Conservation (phyloP, 768 basidiomycete species). For the Tricholoma matsutake region DNA sequence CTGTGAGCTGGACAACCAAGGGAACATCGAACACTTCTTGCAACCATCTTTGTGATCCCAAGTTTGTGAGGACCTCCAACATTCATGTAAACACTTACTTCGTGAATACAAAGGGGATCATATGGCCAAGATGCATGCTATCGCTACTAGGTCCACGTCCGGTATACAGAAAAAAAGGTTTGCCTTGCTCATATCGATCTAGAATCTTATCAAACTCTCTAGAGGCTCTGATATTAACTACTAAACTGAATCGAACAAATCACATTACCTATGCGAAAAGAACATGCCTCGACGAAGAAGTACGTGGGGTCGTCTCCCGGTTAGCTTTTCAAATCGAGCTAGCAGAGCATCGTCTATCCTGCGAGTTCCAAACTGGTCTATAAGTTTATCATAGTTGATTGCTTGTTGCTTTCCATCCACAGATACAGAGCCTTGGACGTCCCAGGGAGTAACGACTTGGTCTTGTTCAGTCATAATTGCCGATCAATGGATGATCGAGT, state of each 20-base stretch:
- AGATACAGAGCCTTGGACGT: slow-evolving; percentile 89
- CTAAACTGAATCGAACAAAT: background rate
- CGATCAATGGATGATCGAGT: background rate
- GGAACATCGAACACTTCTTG: slow-evolving; percentile 96
- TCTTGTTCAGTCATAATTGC: slow-evolving; percentile 26
- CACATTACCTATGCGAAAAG: slow-evolving; percentile 89
- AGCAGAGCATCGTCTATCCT: slow-evolving; percentile 73
- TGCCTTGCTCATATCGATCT: slow-evolving; percentile 93
- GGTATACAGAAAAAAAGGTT: slow-evolving; percentile 98
- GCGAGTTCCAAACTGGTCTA: slow-evolving; percentile 91
- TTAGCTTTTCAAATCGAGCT: slow-evolving; percentile 86
- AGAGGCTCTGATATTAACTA: background rate
- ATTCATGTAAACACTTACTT: slow-evolving; percentile 53
- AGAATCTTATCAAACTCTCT: slow-evolving; percentile 94
- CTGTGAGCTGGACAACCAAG: slow-evolving; percentile 92
- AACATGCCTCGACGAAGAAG: slow-evolving; percentile 91
- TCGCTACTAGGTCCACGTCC: slow-evolving; percentile 95
- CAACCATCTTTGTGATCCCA: slow-evolving; percentile 65
- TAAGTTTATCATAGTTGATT: slow-evolving; percentile 96
- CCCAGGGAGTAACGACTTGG: slow-evolving; percentile 96
- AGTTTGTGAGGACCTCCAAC: background rate
- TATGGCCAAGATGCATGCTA: slow-evolving; percentile 96
- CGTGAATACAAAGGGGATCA: slow-evolving; percentile 96
- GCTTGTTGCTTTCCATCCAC: slow-evolving; percentile 86
- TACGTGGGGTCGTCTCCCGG: slow-evolving; percentile 84